A percentile compares a stretch with the other conserved stretches of the same genome.
phyloP scores from a whole-genome alignment of 768 basidiomycete genomes.

The Suillus ampliporus region DNA sequence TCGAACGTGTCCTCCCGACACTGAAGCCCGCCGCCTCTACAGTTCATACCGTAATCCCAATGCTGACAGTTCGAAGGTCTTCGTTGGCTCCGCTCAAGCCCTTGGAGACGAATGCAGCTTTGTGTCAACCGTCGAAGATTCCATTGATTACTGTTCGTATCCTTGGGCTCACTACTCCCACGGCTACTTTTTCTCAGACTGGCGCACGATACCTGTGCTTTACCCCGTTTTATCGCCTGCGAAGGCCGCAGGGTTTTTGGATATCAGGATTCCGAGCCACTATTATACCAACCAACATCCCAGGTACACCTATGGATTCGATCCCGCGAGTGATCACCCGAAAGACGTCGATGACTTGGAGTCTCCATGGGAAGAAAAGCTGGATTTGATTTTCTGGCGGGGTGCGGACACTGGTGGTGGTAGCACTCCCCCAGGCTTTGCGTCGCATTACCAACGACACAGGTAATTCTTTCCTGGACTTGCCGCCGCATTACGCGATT shows the following conservation, averaged over 20 bases:
- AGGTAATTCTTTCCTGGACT: slow-evolving; percentile 49
- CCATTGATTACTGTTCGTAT: slow-evolving; percentile 76
- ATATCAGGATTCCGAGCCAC: slow-evolving; percentile 94
- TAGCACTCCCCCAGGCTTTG: slow-evolving; percentile 82
- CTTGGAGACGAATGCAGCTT: slow-evolving; percentile 70
- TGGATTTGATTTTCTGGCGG: slow-evolving; percentile 90
- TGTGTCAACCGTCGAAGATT: slow-evolving; percentile 59
- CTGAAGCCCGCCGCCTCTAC: slow-evolving; percentile 83
- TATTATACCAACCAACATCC: slow-evolving; percentile 90
- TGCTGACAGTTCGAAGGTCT: slow-evolving; percentile 31
- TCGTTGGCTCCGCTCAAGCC: slow-evolving; percentile 29
- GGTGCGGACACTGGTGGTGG: slow-evolving; percentile 97
- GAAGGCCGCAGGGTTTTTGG: slow-evolving; percentile 82
- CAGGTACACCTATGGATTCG: slow-evolving; percentile 92
- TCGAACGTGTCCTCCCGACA: slow-evolving; percentile 83
- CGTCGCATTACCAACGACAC: slow-evolving; percentile 86
- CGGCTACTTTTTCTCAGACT: slow-evolving; percentile 97
- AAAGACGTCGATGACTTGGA: slow-evolving; percentile 88
- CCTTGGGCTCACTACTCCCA: slow-evolving; percentile 89
- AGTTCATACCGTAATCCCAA: slow-evolving; percentile 68
- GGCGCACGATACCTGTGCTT: slow-evolving; percentile 85
- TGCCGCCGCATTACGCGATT: slow-evolving; percentile 9
- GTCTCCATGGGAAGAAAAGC: slow-evolving; percentile 86
- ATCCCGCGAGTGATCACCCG: slow-evolving; percentile 71
- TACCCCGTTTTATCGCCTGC: slow-evolving; percentile 96